Conservation (phyloP, 192 early-diverging fungal genomes). For the Podochytrium sp. region DNA sequence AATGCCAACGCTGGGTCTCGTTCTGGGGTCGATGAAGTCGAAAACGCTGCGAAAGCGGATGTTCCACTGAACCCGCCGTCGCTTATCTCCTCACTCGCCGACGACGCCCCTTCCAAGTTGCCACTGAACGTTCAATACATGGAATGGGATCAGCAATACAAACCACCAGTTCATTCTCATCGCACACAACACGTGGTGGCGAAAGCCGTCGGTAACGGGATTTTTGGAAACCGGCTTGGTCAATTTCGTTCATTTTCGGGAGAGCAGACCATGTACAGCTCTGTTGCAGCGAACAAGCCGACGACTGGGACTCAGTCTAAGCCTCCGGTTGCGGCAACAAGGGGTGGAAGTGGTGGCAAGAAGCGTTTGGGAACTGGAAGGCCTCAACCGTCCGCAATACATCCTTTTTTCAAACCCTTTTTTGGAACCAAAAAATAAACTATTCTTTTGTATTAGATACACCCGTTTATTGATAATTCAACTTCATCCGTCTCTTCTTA, state of each 20-base stretch:
- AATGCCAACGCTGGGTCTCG: background rate
- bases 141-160: background rate
- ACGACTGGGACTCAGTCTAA: too few species aligned
- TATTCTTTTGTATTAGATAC: too few species aligned
- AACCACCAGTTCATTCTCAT: background rate
- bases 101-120: too few species aligned
- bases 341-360: background rate
- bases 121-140: background rate
- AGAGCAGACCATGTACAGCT: background rate
- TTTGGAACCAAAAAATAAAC: background rate
- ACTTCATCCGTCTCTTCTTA: constrained; percentile 17
- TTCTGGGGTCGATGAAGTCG: background rate
- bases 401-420: background rate
- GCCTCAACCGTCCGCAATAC: background rate
- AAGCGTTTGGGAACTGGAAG: background rate
- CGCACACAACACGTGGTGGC: background rate
- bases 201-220: background rate
- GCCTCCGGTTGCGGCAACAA: background rate
- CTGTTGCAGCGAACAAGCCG: background rate
- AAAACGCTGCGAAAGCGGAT: too few species aligned
- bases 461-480: constrained; percentile 16
- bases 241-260: background rate
- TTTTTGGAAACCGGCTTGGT: background rate
- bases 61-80: too few species aligned
- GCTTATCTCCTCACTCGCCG: too few species aligned